A percentile compares a stretch with the other conserved stretches of the same genome.
phyloP scores from a whole-genome alignment of 2,329 filamentous ascomycete species.

The Phialemonium atrogriseum region DNA sequence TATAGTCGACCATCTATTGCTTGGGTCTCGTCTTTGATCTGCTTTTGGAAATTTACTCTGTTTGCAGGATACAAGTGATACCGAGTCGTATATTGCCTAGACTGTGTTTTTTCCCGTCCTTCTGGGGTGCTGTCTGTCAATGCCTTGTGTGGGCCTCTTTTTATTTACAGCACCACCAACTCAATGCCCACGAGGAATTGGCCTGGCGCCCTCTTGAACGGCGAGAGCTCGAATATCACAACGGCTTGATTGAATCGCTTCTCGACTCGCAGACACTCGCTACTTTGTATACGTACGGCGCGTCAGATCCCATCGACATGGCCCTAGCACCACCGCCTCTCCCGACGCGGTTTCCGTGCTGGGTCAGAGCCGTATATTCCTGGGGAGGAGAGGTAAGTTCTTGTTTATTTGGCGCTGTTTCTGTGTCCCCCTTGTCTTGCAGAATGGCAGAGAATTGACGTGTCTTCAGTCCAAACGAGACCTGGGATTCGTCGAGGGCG shows the following conservation, averaged over 20 bases:
- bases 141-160: constrained; percentile 1
- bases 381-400: constrained; percentile 81
- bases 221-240: too few relatives aligned
- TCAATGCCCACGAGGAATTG: too few relatives aligned
- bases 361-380: constrained; percentile 85
- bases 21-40: too few relatives aligned
- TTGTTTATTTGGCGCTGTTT: constrained; percentile 1
- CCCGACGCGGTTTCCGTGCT: constrained; percentile 78
- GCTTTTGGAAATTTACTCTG: too few relatives aligned
- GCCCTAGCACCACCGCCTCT: constrained; percentile 49
- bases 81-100: too few relatives aligned
- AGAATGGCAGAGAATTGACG: too few relatives aligned
- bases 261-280: background rate
- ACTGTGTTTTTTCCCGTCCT: too few relatives aligned
- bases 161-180: background rate
- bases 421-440: constrained; percentile 6
- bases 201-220: too few relatives aligned
- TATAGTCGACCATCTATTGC: too few relatives aligned
- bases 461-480: constrained; percentile 76
- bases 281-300: background rate
- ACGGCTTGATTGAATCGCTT: background rate
- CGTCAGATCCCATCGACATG: constrained; percentile 28
- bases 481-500: constrained; percentile 93
- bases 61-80: too few relatives aligned
- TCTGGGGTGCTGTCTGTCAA: too few relatives aligned